phyloP scores from a whole-genome alignment of 371 early-diverging fungal genomes.

The Parasitella parasitica region DNA sequence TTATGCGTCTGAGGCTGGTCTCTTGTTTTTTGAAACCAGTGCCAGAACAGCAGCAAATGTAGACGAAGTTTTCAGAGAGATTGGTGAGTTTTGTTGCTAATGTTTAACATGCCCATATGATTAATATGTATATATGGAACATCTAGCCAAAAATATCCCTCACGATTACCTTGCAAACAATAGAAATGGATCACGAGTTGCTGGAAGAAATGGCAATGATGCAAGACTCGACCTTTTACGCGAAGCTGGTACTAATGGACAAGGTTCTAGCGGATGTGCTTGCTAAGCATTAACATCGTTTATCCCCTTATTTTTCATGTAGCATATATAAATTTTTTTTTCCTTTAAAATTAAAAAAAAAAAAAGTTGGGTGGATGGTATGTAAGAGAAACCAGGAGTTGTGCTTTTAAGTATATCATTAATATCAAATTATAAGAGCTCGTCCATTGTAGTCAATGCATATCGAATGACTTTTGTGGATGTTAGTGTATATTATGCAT shows the following conservation, averaged over 20 bases:
- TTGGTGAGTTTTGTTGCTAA: slow-evolving; percentile 22
- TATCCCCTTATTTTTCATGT: background rate
- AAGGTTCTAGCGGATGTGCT: slow-evolving; percentile 30
- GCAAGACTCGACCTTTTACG: slow-evolving; percentile 31
- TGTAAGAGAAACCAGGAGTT: background rate
- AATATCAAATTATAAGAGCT: background rate
- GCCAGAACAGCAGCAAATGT: slow-evolving; percentile 85
- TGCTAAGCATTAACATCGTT: slow-evolving; percentile 18
- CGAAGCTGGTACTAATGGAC: slow-evolving; percentile 22
- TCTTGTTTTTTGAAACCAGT: slow-evolving; percentile 87
- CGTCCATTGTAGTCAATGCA: background rate
- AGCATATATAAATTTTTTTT: slow-evolving; percentile 5
- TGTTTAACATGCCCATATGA: background rate
- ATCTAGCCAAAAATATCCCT: slow-evolving; percentile 36
- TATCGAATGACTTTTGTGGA: background rate
- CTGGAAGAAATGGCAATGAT: slow-evolving; percentile 15
- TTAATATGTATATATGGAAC: background rate
- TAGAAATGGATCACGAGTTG: slow-evolving; percentile 13
- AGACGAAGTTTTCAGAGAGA: slow-evolving; percentile 70
- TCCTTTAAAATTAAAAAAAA: background rate
- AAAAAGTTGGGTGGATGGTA: background rate
- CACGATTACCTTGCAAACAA: slow-evolving; percentile 29
- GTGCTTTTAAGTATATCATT: background rate
- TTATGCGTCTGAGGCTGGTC: slow-evolving; percentile 76
- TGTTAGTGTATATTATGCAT: slow-evolving; percentile 2